Base-by-base conservation (phyloP, 2,329 filamentous ascomycete species). In the Exophiala bonariae region DNA sequence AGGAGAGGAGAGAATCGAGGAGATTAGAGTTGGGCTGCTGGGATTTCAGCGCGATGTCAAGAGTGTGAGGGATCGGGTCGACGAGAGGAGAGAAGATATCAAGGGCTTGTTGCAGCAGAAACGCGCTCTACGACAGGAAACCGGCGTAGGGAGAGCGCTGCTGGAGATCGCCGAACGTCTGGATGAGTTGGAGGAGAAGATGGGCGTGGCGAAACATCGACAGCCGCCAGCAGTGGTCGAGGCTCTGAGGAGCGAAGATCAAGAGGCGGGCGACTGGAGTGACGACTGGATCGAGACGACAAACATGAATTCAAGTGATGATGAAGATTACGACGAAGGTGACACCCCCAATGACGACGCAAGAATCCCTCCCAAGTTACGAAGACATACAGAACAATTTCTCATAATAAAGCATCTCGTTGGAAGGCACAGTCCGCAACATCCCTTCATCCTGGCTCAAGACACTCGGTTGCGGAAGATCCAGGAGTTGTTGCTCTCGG, bases 1-100 rank as follows among this genome's bases (percentile, higher is more conserved):
- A 2, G 95, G 95, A 6, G 91, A 95, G 62, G 92, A 96, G 61
- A 87, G 85, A 65, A 85, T 96, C 1, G 91, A 95, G 64, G 89
- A 95, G 62, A 86, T 97, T 23, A 80, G 89, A 34, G 87, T 99
- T 0, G 89, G 90, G 0, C 70, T 99, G 45, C 67, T 97, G 50
- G 89, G 89, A 0, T 96, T 99, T 61, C 78, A 84, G 50, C 80
- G 91, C 54, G 89, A 93, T 41, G 81, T 96, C 1, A 84, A 88
- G 55, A 83, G 84, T 40, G 78, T 97, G 39, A 83, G 82, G 62
- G 73, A 71, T 8, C 78, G 77, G 14, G 87, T 96, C 0, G 72
- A 74, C 6, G 76, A 79, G 49, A 78, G 85, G 53, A 81, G 80
- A 18, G 67, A 68, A 16, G 85, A 92, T 58, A 80, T 90, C 2